Base-by-base conservation (phyloP, 768 basidiomycete genomes). In the Tylopilus rubrobrunneus region DNA sequence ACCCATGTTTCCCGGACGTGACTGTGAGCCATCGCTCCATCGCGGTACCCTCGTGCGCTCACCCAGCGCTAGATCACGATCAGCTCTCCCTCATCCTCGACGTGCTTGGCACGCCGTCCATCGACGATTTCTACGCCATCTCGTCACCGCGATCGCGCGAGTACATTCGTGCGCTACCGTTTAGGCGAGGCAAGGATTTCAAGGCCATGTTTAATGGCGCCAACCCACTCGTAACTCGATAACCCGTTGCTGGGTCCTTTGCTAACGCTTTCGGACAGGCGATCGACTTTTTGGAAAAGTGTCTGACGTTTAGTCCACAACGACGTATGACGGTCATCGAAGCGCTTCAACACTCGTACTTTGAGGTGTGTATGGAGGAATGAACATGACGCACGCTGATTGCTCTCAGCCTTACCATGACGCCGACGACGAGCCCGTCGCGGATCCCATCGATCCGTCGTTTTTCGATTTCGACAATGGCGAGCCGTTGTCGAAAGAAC, bases 121-220 rank as follows among this genome's bases (percentile, higher is more conserved):
- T 97, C 65, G 95, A 97, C 62, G 94, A 97, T 65, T 96, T 97
- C 68, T 92, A 96, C 59, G 92, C 91, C 7, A 96, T 96, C 65
- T 90, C 85, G 19, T 88, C 89, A 4, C 75, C 80, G 8, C 70
- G 88, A 43, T 85, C 89, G 49, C 79, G 92, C 49, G 92, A 94
- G 65, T 94, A 93, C 62, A 87, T 95, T 53, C 85, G 93, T 2
- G 89, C 92, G 0, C 74, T 96, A 15, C 92, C 92, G 0, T 94
- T 96, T 72, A 77, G 91, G 47, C 89, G 86, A 74, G 86, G 86
- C 64, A 85, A 79, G 64, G 79, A 83, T 43, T 88, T 96, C 59
- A 67, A 73, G 39, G 68, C 76, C 21, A 74, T 94, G 49, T 93
- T 90, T 65, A 85, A 86, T 0, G 83, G 83, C 46, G 89, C 92